phyloP scores from a whole-genome alignment of 2,329 filamentous ascomycete genomes.

The Ascosphaera apis region DNA sequence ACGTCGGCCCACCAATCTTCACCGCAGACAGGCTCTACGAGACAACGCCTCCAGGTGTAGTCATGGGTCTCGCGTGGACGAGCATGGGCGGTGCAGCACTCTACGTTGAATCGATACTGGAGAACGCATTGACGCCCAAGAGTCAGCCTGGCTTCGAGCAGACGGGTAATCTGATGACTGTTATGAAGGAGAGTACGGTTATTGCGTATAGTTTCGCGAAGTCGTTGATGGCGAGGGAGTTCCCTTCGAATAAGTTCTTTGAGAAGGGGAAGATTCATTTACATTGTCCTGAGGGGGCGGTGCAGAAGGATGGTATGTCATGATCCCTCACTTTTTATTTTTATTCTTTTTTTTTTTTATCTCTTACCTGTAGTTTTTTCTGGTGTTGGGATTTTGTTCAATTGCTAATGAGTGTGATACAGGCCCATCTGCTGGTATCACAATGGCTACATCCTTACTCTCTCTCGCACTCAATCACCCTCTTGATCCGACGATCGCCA shows the following conservation, averaged over 20 bases:
- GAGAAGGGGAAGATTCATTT: slow-evolving; percentile 87
- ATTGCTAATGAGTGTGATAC: slow-evolving; percentile 4
- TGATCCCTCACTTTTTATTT: too few species aligned
- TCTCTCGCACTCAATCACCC: slow-evolving; percentile 59
- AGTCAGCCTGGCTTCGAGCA: slow-evolving; percentile 73
- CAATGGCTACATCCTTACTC: slow-evolving; percentile 86
- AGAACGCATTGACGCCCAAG: slow-evolving; percentile 52
- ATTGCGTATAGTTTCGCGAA: slow-evolving; percentile 97
- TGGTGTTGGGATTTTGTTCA: slow-evolving; percentile 1
- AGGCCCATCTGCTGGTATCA: slow-evolving; percentile 74
- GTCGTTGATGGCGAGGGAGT: slow-evolving; percentile 60
- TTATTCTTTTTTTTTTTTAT: too few species aligned
- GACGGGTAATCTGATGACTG: slow-evolving; percentile 80
- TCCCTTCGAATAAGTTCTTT: slow-evolving; percentile 83
- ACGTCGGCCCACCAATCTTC: slow-evolving; percentile 86
- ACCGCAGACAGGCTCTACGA: slow-evolving; percentile 93
- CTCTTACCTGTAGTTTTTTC: too few species aligned
- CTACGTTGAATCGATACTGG: slow-evolving; percentile 91
- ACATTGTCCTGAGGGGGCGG: slow-evolving; percentile 89
- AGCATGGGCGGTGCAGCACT: slow-evolving; percentile 89
- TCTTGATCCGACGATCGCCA: slow-evolving; percentile 70
- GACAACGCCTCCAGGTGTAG: slow-evolving; percentile 73
- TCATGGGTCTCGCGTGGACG: slow-evolving; percentile 97
- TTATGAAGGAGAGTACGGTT: slow-evolving; percentile 93
- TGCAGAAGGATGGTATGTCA: slow-evolving; percentile 61